A percentile compares a stretch with the other conserved stretches of the same genome.
phyloP scores from a whole-genome alignment of 2,329 filamentous ascomycete genomes.

The Alternaria burnsii region DNA sequence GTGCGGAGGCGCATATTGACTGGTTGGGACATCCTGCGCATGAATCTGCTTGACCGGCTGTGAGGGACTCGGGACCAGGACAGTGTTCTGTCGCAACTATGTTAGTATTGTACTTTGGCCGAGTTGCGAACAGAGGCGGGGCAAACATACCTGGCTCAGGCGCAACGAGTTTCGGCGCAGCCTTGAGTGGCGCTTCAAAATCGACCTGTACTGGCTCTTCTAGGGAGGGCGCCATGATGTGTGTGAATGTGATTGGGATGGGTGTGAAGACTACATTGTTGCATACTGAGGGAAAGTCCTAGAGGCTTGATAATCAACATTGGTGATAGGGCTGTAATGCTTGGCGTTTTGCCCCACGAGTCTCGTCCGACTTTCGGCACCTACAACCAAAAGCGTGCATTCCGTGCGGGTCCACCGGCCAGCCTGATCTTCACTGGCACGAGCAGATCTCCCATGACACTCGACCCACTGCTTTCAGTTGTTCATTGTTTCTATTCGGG shows the following conservation, averaged over 20 bases:
- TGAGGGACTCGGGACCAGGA: slow-evolving; percentile 83
- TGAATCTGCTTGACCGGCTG: slow-evolving; percentile 74
- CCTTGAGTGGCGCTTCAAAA: slow-evolving; percentile 77
- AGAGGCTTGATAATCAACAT: slow-evolving; percentile 45
- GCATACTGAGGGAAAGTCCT: slow-evolving; percentile 29
- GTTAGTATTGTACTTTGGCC: slow-evolving; percentile 4
- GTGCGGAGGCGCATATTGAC: slow-evolving; percentile 89
- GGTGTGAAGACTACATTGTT: slow-evolving; percentile 30
- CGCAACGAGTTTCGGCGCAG: slow-evolving; percentile 84
- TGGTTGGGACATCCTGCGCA: slow-evolving; percentile 97
- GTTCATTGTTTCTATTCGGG: not conserved
- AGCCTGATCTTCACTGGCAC: not conserved
- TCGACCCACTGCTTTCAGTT: not conserved
- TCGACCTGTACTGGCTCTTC: slow-evolving; percentile 75
- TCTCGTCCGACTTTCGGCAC: slow-evolving; percentile 35
- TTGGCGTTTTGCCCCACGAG: slow-evolving; percentile 37
- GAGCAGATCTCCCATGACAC: not conserved
- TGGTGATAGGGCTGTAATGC: slow-evolving; percentile 34
- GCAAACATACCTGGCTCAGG: slow-evolving; percentile 75
- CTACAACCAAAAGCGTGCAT: slow-evolving; percentile 10
- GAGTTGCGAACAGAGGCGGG: slow-evolving; percentile 20
- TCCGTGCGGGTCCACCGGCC: not conserved
- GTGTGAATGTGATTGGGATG: slow-evolving; percentile 11
- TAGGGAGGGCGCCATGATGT: slow-evolving; percentile 78
- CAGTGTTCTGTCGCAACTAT: slow-evolving; percentile 73